phyloP scores from a whole-genome alignment of 768 basidiomycete species.

The Phlebiopsis gigantea region DNA sequence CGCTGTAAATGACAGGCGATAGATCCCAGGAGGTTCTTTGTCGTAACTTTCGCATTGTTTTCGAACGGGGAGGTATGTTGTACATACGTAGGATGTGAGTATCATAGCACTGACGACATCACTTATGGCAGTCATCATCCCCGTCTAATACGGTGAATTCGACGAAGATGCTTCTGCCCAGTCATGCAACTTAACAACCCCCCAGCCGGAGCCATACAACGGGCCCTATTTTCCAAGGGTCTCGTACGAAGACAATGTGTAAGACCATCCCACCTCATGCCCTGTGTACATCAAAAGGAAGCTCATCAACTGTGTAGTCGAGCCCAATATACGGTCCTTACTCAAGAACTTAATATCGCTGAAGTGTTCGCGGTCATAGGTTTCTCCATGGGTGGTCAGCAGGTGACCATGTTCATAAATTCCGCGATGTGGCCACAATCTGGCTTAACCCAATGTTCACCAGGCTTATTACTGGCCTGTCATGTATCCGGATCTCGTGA shows the following conservation, averaged over 20 bases:
- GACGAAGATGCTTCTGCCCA: too few species aligned
- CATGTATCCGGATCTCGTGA: slow-evolving; percentile 49
- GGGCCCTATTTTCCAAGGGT: slow-evolving; percentile 55
- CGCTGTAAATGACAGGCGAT: slow-evolving; percentile 34
- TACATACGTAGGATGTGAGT: background rate
- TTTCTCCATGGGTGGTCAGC: slow-evolving; percentile 59
- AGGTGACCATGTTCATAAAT: too few species aligned
- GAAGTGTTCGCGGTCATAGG: slow-evolving; percentile 45
- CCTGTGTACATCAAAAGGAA: background rate
- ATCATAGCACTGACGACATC: background rate
- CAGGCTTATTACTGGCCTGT: slow-evolving; percentile 56
- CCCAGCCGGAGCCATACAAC: slow-evolving; percentile 47
- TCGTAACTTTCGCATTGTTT: slow-evolving; percentile 54
- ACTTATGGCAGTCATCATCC: slow-evolving; percentile 45
- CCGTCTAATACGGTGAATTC: slow-evolving; percentile 52
- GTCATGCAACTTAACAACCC: background rate
- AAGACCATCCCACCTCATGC: too few species aligned
- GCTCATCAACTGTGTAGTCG: slow-evolving; percentile 28
- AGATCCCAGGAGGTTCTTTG: slow-evolving; percentile 46
- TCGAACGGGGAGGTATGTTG: slow-evolving; percentile 50
- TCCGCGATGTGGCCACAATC: too few species aligned
- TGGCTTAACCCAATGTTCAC: background rate
- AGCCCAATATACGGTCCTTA: slow-evolving; percentile 50
- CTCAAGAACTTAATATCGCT: slow-evolving; percentile 38
- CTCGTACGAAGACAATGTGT: slow-evolving; percentile 55